Conservation (phyloP, 2,329 filamentous ascomycete genomes). For the Aspergillus sp. region DNA sequence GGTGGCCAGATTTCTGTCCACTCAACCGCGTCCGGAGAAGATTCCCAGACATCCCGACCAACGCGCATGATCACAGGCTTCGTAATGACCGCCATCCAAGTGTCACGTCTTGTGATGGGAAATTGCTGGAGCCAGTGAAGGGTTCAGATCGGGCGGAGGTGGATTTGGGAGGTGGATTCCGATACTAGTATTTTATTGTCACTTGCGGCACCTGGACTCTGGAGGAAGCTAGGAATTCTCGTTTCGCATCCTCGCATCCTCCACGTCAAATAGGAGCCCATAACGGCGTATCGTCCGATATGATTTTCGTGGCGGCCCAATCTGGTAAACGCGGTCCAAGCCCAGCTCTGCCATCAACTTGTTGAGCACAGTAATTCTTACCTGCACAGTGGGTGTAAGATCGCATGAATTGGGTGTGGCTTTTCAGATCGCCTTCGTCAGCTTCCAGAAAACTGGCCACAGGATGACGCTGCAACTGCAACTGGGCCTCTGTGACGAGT, state of each 20-base stretch:
- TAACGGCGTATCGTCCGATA: constrained; percentile 13
- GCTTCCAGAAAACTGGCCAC: constrained; percentile 21
- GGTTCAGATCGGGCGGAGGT: constrained; percentile 18
- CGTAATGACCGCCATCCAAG: neutral
- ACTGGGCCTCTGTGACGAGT: constrained; percentile 22
- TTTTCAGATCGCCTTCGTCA: constrained; percentile 21
- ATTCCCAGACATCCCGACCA: neutral
- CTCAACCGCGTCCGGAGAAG: neutral
- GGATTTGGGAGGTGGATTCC: neutral
- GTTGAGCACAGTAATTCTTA: neutral
- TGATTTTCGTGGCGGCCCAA: constrained; percentile 19
- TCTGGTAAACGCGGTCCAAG: constrained; percentile 25
- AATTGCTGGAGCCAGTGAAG: constrained; percentile 10
- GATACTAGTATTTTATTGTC: neutral
- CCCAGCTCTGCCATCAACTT: neutral
- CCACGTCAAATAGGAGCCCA: constrained; percentile 19
- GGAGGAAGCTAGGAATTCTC: constrained; percentile 4
- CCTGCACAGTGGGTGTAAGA: neutral
- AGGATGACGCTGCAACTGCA: constrained; percentile 23
- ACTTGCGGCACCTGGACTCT: constrained; percentile 15
- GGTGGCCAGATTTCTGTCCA: neutral
- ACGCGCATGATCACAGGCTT: constrained; percentile 3
- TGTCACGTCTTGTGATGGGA: constrained; percentile 8
- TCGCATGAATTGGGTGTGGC: constrained; percentile 4
- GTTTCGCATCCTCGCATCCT: constrained; percentile 14